These are phyloP conservation scores for Verticillium nonalfalfae DNA, from an alignment of 2,329 filamentous ascomycete species.

Conservation along the genomic window DNA sequence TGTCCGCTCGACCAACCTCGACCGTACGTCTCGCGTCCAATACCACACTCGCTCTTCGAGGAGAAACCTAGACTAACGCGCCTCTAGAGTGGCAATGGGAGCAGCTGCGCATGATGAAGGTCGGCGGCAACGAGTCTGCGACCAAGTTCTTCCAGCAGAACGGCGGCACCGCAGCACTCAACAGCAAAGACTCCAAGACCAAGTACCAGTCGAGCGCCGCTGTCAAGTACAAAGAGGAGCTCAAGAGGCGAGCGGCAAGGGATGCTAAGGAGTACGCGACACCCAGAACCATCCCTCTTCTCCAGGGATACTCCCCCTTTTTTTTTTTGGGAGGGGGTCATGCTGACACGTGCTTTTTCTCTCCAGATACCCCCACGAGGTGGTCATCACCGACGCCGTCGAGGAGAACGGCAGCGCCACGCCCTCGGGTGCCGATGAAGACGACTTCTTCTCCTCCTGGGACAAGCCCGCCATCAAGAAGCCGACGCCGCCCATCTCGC, in stretches of 20 bases:
- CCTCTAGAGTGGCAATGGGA: conserved; percentile 93
- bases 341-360: conserved; percentile 15
- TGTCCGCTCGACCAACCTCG: conserved; percentile 95
- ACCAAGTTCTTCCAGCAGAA: conserved; percentile 98
- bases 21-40: conserved; percentile 61
- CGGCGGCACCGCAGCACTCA: conserved; percentile 85
- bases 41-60: neutral
- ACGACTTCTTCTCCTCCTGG: conserved; percentile 99
- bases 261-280: conserved; percentile 73
- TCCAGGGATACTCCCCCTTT: neutral
- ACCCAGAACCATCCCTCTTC: neutral
- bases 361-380: conserved; percentile 72
- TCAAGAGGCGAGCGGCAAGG: conserved; percentile 75
- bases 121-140: conserved; percentile 94
- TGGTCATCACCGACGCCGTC: conserved; percentile 72
- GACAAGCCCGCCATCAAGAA: conserved; percentile 97
- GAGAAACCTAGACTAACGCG: conserved; percentile 10
- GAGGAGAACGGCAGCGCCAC: conserved; percentile 64
- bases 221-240: conserved; percentile 95
- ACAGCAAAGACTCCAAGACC: conserved; percentile 93
- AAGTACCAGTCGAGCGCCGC: conserved; percentile 95
- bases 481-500: conserved; percentile 86
- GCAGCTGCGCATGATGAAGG: conserved; percentile 94
- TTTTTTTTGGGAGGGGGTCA: too few relatives aligned
- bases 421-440: conserved; percentile 72